Evolutionary conservation across 495 filamentous ascomycete genomes (phyloP), one percentile per base, ranked within the genome.

Genomic region (Penicillium simplicissimum): DNA sequence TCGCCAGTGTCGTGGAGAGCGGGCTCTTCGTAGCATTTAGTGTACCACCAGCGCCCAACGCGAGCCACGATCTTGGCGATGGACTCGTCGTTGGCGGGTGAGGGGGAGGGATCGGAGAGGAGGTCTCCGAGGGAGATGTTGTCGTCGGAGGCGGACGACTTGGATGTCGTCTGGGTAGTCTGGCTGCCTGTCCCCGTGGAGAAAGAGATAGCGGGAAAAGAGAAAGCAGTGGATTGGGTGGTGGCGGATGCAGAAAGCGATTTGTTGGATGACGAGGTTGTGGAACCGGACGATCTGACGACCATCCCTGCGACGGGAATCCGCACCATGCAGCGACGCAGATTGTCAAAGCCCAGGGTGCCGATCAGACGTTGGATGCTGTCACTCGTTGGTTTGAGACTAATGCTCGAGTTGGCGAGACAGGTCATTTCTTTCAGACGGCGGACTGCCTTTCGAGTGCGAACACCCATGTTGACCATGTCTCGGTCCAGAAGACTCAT

Each of bases 21-120:
- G 8, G 82, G 78, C 21, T 82, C 82, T 77, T 98, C 95, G 72
- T 98, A 98, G 79, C 92, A 97, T 53, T 88, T 83, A 5, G 85
- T 89, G 74, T 96, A 97, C 95, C 96, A 98, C 92, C 93, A 98
- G 40, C 96, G 81, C 15, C 95, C 96, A 8, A 98, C 94, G 61
- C 86, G 88, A 19, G 93, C 87, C 19, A 98, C 92, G 79, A 96
- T 96, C 67, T 92, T 93, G 4, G 91, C 90, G 66, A 97, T 96
- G 55, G 85, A 87, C 65, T 91, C 88, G 67, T 96, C 91, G 7
- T 85, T 82, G 19, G 80, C 79, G 3, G 84, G 78, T 25, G 84
- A 78, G 0, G 74, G 77, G 17, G 73, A 76, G 0, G 79, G 79
- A 58, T 89, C 87, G 55, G 82, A 85, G 63, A 92, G 86, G 69